Percentiles rank a stretch among this genome's conserved stretches.
These are phyloP conservation scores for Cyclanthera cordifolia DNA, from an alignment of 306 rosid genomes.

Conservation along the genomic window DNA sequence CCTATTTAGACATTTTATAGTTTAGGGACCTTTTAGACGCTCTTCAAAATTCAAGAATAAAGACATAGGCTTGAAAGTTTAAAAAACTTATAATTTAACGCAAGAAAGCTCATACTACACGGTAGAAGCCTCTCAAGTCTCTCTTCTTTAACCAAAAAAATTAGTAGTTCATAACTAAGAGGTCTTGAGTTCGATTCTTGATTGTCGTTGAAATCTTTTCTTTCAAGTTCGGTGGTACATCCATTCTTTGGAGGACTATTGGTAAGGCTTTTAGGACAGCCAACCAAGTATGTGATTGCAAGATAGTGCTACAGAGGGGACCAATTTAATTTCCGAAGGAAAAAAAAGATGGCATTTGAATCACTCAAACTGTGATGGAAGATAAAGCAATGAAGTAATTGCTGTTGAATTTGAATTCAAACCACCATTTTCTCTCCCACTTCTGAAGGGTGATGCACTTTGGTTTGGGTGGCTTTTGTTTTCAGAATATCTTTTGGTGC, in stretches of 20 bases:
- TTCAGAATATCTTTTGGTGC: background rate
- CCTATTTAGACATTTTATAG: no score
- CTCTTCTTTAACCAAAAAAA: no score
- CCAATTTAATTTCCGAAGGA: background rate
- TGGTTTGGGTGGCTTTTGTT: conserved; percentile 11
- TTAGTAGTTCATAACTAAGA: no score
- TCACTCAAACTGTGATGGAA: background rate
- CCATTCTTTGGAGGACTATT: background rate
- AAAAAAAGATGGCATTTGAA: background rate
- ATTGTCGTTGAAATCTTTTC: background rate
- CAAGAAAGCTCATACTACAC: no score
- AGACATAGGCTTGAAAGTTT: no score
- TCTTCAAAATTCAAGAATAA: no score
- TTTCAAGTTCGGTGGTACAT: background rate
- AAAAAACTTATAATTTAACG: no score
- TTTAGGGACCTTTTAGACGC: no score
- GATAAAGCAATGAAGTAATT: background rate
- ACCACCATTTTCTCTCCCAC: background rate
- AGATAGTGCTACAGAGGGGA: conserved; percentile 6
- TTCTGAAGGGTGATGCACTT: background rate
- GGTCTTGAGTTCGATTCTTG: no score
- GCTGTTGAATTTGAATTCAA: background rate
- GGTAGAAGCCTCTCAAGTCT: no score
- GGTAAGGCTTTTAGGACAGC: background rate
- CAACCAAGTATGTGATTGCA: background rate